phyloP scores from a whole-genome alignment of 2,329 filamentous ascomycete species.

The Aspergillus udagawae region DNA sequence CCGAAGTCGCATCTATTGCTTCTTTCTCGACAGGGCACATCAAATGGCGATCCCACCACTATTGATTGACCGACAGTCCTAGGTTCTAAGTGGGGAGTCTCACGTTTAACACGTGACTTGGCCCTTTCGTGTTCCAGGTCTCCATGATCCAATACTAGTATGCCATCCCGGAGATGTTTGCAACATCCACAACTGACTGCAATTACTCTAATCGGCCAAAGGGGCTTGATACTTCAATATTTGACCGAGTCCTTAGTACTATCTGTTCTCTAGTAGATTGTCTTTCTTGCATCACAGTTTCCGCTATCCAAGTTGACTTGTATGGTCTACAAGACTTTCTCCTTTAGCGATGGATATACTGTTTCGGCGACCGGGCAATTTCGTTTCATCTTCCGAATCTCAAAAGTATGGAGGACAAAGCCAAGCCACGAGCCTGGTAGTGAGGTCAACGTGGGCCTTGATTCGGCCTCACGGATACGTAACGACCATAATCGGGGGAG shows the following conservation, averaged over 20 bases:
- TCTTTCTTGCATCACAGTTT: neutral
- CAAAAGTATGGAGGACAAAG: too few species aligned
- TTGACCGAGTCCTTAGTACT: neutral
- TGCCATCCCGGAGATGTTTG: too few species aligned
- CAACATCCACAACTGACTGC: too few species aligned
- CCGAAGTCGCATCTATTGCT: neutral
- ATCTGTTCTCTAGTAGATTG: neutral
- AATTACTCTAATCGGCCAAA: neutral
- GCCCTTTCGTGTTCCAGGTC: neutral
- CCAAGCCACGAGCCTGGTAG: too few species aligned
- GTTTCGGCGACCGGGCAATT: neutral
- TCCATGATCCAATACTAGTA: too few species aligned
- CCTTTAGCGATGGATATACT: neutral
- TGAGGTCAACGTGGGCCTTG: too few species aligned
- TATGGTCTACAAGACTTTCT: neutral
- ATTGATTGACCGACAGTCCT: slow-evolving; percentile 4
- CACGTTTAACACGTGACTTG: neutral
- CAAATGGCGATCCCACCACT: slow-evolving; percentile 11
- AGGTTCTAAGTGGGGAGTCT: neutral
- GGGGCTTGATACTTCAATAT: neutral
- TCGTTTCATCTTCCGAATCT: neutral
- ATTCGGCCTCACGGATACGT: neutral
- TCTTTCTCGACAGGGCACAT: neutral
- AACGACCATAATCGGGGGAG: neutral
- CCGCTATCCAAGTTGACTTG: neutral